Evolutionary conservation across 1,284 basidiomycete species (phyloP).

Genomic region (Butyriboletus pseudospeciosus): DNA sequence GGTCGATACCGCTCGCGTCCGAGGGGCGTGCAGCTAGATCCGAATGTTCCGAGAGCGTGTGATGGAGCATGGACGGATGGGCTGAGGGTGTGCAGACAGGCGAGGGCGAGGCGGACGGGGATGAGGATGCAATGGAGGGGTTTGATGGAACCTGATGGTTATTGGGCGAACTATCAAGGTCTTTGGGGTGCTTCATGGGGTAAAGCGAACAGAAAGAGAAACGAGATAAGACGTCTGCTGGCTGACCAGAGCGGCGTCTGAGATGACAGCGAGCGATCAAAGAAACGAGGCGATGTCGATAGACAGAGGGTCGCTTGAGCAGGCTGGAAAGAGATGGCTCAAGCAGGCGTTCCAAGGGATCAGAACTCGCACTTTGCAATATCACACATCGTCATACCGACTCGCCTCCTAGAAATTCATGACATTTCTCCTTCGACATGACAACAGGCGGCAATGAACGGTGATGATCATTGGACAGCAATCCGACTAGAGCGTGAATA

Average conservation of each 20-base stretch:
- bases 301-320: constrained; percentile 19
- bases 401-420: neutral
- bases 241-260: neutral
- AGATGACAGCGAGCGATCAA: neutral
- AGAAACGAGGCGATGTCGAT: neutral
- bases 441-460: neutral
- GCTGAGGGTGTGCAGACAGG: constrained; percentile 14
- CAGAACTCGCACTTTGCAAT: neutral
- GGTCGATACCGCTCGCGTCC: constrained; percentile 39
- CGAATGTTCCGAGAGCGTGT: constrained; percentile 11
- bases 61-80: constrained; percentile 14
- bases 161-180: constrained; percentile 47
- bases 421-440: neutral
- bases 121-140: constrained; percentile 16
- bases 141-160: constrained; percentile 8
- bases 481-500: constrained; percentile 16
- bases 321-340: constrained; percentile 22
- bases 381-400: neutral
- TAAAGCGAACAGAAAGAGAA: constrained; percentile 17
- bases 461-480: constrained; percentile 1
- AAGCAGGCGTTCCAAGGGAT: constrained; percentile 14
- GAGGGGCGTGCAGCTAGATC: constrained; percentile 3
- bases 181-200: constrained; percentile 42
- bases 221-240: constrained; percentile 6
- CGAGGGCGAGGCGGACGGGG: constrained; percentile 1